Evolutionary conservation across 768 basidiomycete genomes (phyloP).

Genomic region (Fibroporia radiculosa): DNA sequence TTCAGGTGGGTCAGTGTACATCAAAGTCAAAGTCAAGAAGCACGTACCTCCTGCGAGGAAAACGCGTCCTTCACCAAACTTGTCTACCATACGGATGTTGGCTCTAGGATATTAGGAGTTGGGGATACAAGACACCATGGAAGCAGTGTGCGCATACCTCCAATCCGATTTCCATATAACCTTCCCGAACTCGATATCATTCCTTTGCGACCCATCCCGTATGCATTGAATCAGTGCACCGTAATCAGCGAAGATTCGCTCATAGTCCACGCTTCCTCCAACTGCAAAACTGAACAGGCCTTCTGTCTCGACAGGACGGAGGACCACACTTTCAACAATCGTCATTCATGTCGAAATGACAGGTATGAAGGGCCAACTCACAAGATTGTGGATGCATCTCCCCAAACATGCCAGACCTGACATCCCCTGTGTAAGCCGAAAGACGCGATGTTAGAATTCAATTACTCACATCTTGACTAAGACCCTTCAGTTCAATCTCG

Average conservation of each 20-base stretch:
- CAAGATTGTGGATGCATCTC: background rate
- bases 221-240: background rate
- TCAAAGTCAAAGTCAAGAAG: too few species aligned
- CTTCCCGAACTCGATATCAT: constrained; percentile 2
- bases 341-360: background rate
- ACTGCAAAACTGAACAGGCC: background rate
- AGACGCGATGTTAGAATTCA: background rate
- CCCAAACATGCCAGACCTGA: constrained; percentile 2
- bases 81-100: constrained; percentile 41
- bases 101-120: constrained; percentile 25
- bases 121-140: background rate
- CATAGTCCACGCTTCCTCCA: background rate
- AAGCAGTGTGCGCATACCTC: background rate
- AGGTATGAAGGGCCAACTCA: background rate
- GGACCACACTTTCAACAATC: background rate
- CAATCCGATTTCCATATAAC: background rate
- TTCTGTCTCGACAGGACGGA: constrained; percentile 3
- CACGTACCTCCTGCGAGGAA: constrained; percentile 42
- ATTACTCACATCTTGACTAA: constrained; percentile 2
- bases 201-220: background rate
- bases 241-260: background rate
- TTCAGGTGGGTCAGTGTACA: too few species aligned
- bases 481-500: constrained; percentile 1
- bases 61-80: constrained; percentile 33
- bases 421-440: background rate